A percentile compares a stretch with the other conserved stretches of the same genome.
Conservation (phyloP, 2,329 filamentous ascomycete genomes). For the Elsinoe ampelina region DNA sequence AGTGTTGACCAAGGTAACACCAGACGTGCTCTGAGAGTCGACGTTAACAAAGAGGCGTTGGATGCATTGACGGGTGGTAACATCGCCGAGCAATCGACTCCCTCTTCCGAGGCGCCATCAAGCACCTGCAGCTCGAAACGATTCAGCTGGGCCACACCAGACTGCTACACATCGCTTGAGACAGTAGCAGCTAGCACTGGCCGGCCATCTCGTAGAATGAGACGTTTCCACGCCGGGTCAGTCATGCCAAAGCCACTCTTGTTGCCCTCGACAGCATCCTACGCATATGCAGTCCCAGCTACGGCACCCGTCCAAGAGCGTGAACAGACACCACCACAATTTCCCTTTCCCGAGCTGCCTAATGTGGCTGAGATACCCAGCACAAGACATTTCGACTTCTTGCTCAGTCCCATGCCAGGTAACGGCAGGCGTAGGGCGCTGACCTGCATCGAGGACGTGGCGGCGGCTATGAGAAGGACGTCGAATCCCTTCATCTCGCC, state of each 20-base stretch:
- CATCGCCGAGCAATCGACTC: background rate
- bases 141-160: constrained; percentile 12
- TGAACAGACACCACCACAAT: constrained; percentile 17
- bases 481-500: constrained; percentile 10
- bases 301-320: constrained; percentile 23
- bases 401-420: constrained; percentile 11
- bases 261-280: constrained; percentile 25
- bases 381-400: constrained; percentile 11
- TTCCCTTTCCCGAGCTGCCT: constrained; percentile 16
- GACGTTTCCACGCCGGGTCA: constrained; percentile 28
- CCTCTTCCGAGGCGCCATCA: background rate
- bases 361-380: constrained; percentile 5
- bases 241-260: constrained; percentile 27
- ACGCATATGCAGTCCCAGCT: constrained; percentile 19
- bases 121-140: constrained; percentile 8
- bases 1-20: constrained; percentile 10
- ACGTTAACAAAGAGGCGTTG: constrained; percentile 8
- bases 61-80: constrained; percentile 5
- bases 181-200: constrained; percentile 8
- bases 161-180: constrained; percentile 11
- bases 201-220: constrained; percentile 23
- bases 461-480: constrained; percentile 10
- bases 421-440: constrained; percentile 13
- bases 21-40: background rate
- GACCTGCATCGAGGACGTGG: constrained; percentile 11